Conservation (phyloP, 148 eudicot genomes). For the Talinum fruticosum region DNA sequence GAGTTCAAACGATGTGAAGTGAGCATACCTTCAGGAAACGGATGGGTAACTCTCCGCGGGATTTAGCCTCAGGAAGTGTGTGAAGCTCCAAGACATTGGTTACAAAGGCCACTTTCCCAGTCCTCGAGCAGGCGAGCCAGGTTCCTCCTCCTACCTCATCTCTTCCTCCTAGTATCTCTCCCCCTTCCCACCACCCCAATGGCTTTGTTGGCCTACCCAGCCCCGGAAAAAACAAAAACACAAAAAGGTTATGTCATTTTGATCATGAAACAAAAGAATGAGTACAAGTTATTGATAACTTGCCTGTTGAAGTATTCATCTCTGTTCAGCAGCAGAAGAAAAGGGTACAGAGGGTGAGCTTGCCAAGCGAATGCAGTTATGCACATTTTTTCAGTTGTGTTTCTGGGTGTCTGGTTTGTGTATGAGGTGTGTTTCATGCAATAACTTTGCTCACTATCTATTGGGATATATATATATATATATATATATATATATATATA, state of each 20-base stretch:
- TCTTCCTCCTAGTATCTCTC: conserved; percentile 66
- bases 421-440: neutral
- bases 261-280: neutral
- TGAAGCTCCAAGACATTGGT: conserved; percentile 73
- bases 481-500: neutral
- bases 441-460: neutral
- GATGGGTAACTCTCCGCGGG: conserved; percentile 64
- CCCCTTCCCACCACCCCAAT: conserved; percentile 71
- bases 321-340: conserved; percentile 62
- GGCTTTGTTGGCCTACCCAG: conserved; percentile 47
- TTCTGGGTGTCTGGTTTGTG: no score
- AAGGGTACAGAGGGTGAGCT: conserved; percentile 54
- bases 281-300: neutral
- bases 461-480: neutral
- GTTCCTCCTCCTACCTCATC: conserved; percentile 78
- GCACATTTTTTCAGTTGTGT: conserved; percentile 37
- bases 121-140: conserved; percentile 62
- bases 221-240: neutral
- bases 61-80: conserved; percentile 51
- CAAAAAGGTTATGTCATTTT: neutral
- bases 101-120: conserved; percentile 62
- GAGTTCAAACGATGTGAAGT: neutral
- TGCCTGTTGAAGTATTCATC: conserved; percentile 72
- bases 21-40: conserved; percentile 50
- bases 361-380: conserved; percentile 64